These are phyloP conservation scores for Hyphopichia burtonii DNA, from an alignment of 1,139 yeast genomes.

Conservation along the genomic window DNA sequence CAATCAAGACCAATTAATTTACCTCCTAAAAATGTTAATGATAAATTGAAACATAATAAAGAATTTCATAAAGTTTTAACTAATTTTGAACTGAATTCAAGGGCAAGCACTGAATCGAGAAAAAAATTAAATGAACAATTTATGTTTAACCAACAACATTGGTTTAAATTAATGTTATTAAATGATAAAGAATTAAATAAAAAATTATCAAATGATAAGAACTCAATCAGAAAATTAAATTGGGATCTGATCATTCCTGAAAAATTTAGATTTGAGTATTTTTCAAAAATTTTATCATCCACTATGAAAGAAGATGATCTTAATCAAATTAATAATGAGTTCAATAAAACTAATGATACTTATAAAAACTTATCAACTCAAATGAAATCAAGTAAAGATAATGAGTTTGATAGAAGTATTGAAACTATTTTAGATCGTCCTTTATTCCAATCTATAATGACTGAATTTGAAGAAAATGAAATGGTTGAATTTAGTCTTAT, in stretches of 20 bases:
- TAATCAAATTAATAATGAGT: slow-evolving; percentile 16
- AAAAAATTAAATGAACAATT: slow-evolving; percentile 17
- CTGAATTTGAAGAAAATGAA: slow-evolving; percentile 13
- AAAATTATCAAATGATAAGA: slow-evolving; percentile 29
- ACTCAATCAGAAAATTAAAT: slow-evolving; percentile 29
- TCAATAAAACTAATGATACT: slow-evolving; percentile 19
- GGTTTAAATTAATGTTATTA: slow-evolving; percentile 23
- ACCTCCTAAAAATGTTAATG: slow-evolving; percentile 40
- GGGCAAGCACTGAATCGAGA: slow-evolving; percentile 20
- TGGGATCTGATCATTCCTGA: slow-evolving; percentile 43
- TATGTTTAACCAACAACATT: slow-evolving; percentile 22
- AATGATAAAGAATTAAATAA: slow-evolving; percentile 24
- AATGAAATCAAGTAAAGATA: slow-evolving; percentile 29
- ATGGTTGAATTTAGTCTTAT: slow-evolving; percentile 8
- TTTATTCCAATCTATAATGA: slow-evolving; percentile 25
- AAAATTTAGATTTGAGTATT: slow-evolving; percentile 27
- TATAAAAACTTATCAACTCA: slow-evolving; percentile 25
- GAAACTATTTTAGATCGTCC: slow-evolving; percentile 28
- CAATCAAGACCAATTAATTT: slow-evolving; percentile 47
- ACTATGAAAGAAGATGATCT: slow-evolving; percentile 15
- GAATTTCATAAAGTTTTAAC: slow-evolving; percentile 37
- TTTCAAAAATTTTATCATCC: slow-evolving; percentile 23
- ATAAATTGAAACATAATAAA: slow-evolving; percentile 38
- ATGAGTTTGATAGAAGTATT: slow-evolving; percentile 33
- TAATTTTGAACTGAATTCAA: slow-evolving; percentile 29